These are phyloP conservation scores for Pseudopyrenochaeta lycopersici DNA, from an alignment of 2,329 filamentous ascomycete genomes.

Conservation along the genomic window DNA sequence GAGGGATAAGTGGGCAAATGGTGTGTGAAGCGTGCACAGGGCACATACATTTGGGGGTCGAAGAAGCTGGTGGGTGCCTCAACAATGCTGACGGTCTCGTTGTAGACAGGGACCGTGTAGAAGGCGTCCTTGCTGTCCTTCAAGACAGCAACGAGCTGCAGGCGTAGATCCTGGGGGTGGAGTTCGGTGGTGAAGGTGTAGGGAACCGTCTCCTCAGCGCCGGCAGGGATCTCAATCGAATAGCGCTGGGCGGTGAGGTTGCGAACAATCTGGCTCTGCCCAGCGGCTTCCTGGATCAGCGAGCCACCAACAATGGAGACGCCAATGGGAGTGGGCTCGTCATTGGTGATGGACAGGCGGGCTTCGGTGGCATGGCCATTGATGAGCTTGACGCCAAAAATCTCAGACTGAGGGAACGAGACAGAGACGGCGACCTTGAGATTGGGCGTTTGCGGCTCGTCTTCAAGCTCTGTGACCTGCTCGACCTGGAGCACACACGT, in stretches of 20 bases:
- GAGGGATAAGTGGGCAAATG: too few species aligned
- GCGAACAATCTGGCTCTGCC: conserved; percentile 70
- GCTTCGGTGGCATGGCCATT: conserved; percentile 89
- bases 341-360: conserved; percentile 82
- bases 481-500: conserved; percentile 40
- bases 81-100: conserved; percentile 84
- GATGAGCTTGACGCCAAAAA: conserved; percentile 94
- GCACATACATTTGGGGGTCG: conserved; percentile 89
- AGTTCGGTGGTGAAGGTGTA: conserved; percentile 91
- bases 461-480: conserved; percentile 58
- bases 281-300: conserved; percentile 68
- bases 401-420: conserved; percentile 73
- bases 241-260: conserved; percentile 86
- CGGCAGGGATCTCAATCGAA: conserved; percentile 75
- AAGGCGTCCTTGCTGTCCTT: conserved; percentile 71
- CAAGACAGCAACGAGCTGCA: conserved; percentile 81
- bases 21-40: background rate
- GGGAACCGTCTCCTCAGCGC: conserved; percentile 77
- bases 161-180: conserved; percentile 86
- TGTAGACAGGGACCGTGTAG: conserved; percentile 82
- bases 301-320: conserved; percentile 80
- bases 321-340: conserved; percentile 77
- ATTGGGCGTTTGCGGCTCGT: conserved; percentile 70
- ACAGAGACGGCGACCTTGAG: conserved; percentile 65
- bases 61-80: conserved; percentile 91